These are phyloP conservation scores for Fraxinus cuspidata DNA, from an alignment of 257 asterid genomes.

Conservation along the genomic window DNA sequence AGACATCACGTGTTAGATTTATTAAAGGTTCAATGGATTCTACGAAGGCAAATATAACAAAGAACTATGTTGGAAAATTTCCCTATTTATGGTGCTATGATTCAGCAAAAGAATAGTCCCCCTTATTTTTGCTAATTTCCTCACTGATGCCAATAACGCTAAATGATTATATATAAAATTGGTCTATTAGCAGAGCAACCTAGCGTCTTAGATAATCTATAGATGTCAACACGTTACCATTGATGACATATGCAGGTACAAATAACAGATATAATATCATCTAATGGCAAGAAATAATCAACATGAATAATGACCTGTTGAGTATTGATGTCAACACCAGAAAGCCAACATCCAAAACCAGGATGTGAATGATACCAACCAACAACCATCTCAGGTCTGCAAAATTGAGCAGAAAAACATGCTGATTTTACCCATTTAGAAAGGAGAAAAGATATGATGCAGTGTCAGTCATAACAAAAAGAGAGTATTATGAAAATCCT, in stretches of 20 bases:
- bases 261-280: background rate
- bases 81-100: no score
- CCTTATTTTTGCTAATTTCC: no score
- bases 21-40: no score
- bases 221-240: background rate
- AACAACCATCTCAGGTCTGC: constrained; percentile 99
- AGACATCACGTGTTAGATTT: no score
- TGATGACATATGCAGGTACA: constrained; percentile 3
- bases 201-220: no score
- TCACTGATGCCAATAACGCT: no score
- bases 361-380: constrained; percentile 99
- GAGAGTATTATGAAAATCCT: background rate
- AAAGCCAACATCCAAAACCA: constrained; percentile 98
- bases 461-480: constrained; percentile 6
- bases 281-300: background rate
- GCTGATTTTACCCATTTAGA: constrained; percentile 2
- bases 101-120: no score
- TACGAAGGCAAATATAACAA: no score
- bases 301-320: constrained; percentile 63
- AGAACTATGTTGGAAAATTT: no score
- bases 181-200: no score
- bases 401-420: constrained; percentile 20
- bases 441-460: background rate
- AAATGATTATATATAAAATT: no score
- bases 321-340: constrained; percentile 96